Evolutionary conservation across 805 yeast genomes (phyloP).

Genomic region (Dipodascopsis uninucleata): DNA sequence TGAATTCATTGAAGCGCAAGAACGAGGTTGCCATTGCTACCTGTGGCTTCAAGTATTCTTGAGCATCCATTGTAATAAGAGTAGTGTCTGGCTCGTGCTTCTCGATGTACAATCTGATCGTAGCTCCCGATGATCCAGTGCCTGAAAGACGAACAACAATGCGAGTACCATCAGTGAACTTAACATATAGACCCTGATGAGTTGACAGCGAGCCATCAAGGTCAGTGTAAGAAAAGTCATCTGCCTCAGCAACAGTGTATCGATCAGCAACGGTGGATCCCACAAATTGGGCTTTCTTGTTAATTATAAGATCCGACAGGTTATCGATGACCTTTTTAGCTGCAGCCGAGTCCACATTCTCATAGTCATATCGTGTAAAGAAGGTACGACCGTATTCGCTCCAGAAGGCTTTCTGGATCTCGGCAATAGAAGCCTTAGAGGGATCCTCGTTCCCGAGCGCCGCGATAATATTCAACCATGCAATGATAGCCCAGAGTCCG

Average conservation of each 20-base stretch:
- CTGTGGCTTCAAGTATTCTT: conserved; percentile 62
- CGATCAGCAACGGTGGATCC: conserved; percentile 54
- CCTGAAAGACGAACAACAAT: conserved; percentile 90
- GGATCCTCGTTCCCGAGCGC: conserved; percentile 59
- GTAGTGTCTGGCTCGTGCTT: conserved; percentile 63
- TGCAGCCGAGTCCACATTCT: conserved; percentile 70
- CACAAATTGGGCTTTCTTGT: conserved; percentile 41
- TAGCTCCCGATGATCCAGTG: conserved; percentile 97
- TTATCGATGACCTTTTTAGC: conserved; percentile 65
- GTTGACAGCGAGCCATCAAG: conserved; percentile 85
- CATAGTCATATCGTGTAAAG: conserved; percentile 93
- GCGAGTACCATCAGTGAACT: conserved; percentile 75
- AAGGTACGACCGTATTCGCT: conserved; percentile 90
- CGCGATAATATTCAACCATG: conserved; percentile 95
- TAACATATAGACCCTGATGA: conserved; percentile 85
- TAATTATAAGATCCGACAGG: conserved; percentile 42
- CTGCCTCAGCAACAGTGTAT: conserved; percentile 69
- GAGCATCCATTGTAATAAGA: conserved; percentile 51
- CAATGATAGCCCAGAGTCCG: conserved; percentile 95
- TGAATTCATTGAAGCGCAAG: conserved; percentile 64
- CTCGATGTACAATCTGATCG: conserved; percentile 88
- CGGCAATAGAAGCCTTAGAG: conserved; percentile 67
- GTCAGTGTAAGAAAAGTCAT: conserved; percentile 88
- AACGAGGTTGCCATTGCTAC: conserved; percentile 61
- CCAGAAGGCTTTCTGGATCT: conserved; percentile 87